Evolutionary conservation across 2,329 filamentous ascomycete species (phyloP).

Genomic region (Colletotrichum tabaci): DNA sequence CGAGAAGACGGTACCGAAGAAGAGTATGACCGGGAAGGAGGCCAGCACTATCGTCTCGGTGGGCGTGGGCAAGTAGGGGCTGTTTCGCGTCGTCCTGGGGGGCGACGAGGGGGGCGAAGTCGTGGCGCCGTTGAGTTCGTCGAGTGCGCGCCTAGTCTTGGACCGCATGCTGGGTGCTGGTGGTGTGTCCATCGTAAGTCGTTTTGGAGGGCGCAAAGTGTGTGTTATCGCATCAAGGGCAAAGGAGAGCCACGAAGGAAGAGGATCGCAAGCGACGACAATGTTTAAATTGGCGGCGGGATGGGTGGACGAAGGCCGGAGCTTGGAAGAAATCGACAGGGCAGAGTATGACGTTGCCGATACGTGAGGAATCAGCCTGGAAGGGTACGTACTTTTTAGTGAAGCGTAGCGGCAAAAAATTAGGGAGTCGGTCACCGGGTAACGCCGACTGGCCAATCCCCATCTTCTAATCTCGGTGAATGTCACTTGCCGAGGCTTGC

Average conservation of each 20-base stretch:
- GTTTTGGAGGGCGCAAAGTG: neutral
- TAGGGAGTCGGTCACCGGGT: neutral
- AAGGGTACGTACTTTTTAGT: constrained; percentile 16
- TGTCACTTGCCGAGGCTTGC: constrained; percentile 11
- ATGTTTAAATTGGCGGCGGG: constrained; percentile 16
- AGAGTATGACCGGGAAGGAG: constrained; percentile 82
- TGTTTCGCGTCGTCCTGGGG: constrained; percentile 54
- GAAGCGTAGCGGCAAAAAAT: constrained; percentile 5
- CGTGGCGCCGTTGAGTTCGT: constrained; percentile 37
- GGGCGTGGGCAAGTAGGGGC: constrained; percentile 78
- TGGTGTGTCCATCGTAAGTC: constrained; percentile 40
- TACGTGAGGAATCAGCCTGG: neutral
- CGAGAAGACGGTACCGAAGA: constrained; percentile 87
- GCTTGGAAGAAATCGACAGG: constrained; percentile 35
- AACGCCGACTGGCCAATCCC: constrained; percentile 25
- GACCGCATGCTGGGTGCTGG: constrained; percentile 40
- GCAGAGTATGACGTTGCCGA: constrained; percentile 40
- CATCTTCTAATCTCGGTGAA: neutral
- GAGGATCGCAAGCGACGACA: neutral
- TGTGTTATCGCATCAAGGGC: constrained; percentile 37
- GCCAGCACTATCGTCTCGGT: constrained; percentile 76
- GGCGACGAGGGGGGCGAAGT: constrained; percentile 24
- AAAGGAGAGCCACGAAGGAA: neutral
- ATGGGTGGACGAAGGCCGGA: constrained; percentile 7
- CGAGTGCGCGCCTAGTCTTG: constrained; percentile 41